Evolutionary conservation across 805 yeast genomes (phyloP).

Genomic region (Grigorovia yakushimaensis): DNA sequence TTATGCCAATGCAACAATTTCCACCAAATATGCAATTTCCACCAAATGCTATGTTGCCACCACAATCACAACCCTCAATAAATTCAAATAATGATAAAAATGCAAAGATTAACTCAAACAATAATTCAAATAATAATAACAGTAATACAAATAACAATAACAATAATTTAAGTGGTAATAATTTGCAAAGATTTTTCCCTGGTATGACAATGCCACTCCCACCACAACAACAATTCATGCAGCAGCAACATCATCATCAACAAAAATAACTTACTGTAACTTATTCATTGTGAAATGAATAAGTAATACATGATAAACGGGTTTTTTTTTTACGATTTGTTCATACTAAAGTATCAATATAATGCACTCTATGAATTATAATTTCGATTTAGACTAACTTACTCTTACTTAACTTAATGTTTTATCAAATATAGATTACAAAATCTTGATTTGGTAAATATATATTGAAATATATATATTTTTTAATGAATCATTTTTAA

Average conservation of each 20-base stretch:
- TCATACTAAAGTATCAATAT: no score
- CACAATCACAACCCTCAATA: not conserved
- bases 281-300: no score
- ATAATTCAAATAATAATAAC: not conserved
- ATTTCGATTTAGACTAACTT: no score
- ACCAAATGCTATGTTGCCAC: slow-evolving; percentile 1
- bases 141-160: not conserved
- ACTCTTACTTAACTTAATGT: no score
- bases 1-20: slow-evolving; percentile 20
- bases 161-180: slow-evolving; percentile 1
- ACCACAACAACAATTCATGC: slow-evolving; percentile 6
- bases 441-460: no score
- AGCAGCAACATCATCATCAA: not conserved
- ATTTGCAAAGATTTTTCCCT: slow-evolving; percentile 15
- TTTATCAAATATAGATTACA: no score
- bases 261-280: not conserved
- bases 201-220: slow-evolving; percentile 7
- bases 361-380: no score
- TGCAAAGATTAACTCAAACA: not conserved
- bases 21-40: slow-evolving; percentile 12
- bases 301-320: no score
- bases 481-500: no score
- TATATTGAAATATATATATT: no score
- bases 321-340: no score
- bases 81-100: not conserved